Evolutionary conservation across 257 asterid genomes (phyloP).

Genomic region (Coffea eugenioides): DNA sequence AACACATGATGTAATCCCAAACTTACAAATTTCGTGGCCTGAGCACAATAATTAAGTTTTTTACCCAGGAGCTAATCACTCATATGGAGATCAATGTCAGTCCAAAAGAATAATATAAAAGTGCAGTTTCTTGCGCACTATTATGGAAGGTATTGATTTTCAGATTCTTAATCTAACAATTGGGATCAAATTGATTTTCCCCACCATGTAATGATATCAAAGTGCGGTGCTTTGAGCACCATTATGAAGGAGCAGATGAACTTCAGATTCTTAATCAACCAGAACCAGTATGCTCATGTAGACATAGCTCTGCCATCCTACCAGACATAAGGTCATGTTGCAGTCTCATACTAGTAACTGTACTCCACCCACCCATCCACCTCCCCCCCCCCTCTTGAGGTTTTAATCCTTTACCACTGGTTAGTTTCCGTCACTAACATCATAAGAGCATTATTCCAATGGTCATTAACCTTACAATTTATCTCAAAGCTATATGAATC

Average conservation of each 20-base stretch:
- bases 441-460: background rate
- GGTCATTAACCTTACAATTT: background rate
- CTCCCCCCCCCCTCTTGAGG: background rate
- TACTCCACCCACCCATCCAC: background rate
- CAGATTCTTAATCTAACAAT: background rate
- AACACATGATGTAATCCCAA: background rate
- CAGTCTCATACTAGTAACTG: background rate
- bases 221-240: background rate
- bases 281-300: background rate
- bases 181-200: background rate
- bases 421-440: background rate
- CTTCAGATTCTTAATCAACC: background rate
- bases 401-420: background rate
- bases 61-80: background rate
- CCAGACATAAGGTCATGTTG: background rate
- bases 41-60: background rate
- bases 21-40: background rate
- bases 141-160: background rate
- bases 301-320: background rate
- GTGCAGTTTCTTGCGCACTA: background rate
- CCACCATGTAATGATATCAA: background rate
- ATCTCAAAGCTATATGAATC: background rate
- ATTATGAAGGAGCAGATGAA: background rate
- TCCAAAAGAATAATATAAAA: background rate
- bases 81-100: background rate